phyloP scores from a whole-genome alignment of 2,329 filamentous ascomycete genomes.

The Fusarium protoensiforme region DNA sequence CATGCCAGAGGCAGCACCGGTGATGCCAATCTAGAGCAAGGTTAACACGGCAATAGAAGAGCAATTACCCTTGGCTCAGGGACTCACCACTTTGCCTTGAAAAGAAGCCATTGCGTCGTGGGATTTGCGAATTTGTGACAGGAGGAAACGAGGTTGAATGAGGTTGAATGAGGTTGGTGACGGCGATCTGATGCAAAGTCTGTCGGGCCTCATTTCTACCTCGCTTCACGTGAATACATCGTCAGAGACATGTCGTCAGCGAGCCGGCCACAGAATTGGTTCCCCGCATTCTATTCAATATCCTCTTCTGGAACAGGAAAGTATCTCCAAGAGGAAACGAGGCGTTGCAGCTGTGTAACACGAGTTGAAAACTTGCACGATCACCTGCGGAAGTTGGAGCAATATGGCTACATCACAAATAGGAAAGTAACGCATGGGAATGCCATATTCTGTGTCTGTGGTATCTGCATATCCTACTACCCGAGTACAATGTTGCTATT shows the following conservation, averaged over 20 bases:
- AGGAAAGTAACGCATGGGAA: not conserved
- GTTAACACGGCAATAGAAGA: not conserved
- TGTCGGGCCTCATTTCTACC: not conserved
- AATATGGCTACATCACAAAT: not conserved
- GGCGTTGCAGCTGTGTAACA: not conserved
- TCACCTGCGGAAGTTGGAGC: not conserved
- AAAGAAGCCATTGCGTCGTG: not conserved
- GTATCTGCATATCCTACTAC: not conserved
- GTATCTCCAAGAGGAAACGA: not conserved
- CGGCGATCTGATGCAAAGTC: not conserved
- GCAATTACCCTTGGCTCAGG: not conserved
- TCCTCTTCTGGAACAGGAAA: conserved; percentile 14
- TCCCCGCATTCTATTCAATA: not conserved
- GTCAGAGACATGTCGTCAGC: not conserved
- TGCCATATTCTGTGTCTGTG: not conserved
- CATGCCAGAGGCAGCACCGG: conserved; percentile 36
- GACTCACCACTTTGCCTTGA: conserved; percentile 8
- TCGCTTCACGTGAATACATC: not conserved
- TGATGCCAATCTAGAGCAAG: conserved; percentile 20
- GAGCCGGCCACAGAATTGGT: not conserved
- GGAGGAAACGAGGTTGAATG: not conserved
- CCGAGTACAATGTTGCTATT: not conserved
- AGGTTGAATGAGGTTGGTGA: not conserved
- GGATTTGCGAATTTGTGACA: not conserved
- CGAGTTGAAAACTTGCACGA: not conserved